Evolutionary conservation across 2,329 filamentous ascomycete genomes (phyloP).

Genomic region (Cordyceps pruinosa): DNA sequence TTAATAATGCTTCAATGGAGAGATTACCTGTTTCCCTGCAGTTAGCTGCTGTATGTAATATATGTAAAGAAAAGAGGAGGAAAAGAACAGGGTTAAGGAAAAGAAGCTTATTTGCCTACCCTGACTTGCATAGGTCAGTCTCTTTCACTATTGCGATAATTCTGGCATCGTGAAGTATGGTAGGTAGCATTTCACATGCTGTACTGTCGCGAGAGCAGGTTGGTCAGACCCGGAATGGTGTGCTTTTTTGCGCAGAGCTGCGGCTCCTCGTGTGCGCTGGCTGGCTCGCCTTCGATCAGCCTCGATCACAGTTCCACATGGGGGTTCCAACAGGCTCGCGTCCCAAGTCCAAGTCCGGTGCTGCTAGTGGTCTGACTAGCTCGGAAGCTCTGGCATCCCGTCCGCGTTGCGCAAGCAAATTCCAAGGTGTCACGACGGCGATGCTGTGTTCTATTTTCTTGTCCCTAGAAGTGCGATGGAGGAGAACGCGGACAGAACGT

Average conservation of each 20-base stretch:
- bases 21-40: too few relatives aligned
- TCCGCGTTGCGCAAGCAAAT: slow-evolving; percentile 4
- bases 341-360: background rate
- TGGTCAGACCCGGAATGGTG: background rate
- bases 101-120: background rate
- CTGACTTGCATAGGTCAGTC: too few relatives aligned
- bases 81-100: background rate
- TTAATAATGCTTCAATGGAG: too few relatives aligned
- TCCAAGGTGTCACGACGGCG: background rate
- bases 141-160: too few relatives aligned
- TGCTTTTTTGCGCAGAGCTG: background rate
- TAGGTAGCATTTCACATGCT: background rate
- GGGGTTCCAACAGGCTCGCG: background rate
- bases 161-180: too few relatives aligned
- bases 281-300: slow-evolving; percentile 6
- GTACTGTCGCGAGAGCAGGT: background rate
- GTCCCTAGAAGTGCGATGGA: background rate
- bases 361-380: slow-evolving; percentile 1
- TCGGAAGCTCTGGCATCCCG: slow-evolving; percentile 1
- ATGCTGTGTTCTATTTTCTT: background rate
- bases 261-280: background rate
- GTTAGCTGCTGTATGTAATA: background rate
- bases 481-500: background rate
- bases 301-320: slow-evolving; percentile 10
- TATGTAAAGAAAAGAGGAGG: background rate